These are phyloP conservation scores for Samsoniella hepiali DNA, from an alignment of 2,329 filamentous ascomycete genomes.

Conservation along the genomic window DNA sequence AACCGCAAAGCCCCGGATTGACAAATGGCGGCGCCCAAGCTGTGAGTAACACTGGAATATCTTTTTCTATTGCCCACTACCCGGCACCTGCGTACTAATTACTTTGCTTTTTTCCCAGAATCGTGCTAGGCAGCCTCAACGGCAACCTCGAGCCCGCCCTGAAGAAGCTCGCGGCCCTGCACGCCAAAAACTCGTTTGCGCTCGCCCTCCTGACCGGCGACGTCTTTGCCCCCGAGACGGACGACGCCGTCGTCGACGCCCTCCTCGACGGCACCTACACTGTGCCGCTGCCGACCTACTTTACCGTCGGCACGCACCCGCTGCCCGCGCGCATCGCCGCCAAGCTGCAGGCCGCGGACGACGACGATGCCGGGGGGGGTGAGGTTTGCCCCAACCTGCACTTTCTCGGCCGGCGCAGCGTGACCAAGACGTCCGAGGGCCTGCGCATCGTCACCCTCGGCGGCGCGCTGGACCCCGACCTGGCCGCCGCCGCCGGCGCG, in stretches of 20 bases:
- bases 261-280: constrained; percentile 70
- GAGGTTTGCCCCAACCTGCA: constrained; percentile 87
- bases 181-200: constrained; percentile 83
- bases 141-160: constrained; percentile 75
- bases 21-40: constrained; percentile 47
- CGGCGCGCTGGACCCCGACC: constrained; percentile 62
- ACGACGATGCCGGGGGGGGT: constrained; percentile 27
- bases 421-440: constrained; percentile 85
- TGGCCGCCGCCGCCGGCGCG: constrained; percentile 60
- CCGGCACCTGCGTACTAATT: background rate
- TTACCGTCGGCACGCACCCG: constrained; percentile 71
- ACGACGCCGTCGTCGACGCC: constrained; percentile 56
- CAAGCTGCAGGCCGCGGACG: constrained; percentile 68
- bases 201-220: constrained; percentile 83
- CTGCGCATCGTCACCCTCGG: constrained; percentile 84
- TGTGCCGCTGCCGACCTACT: constrained; percentile 84
- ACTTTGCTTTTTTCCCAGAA: constrained; percentile 43
- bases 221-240: constrained; percentile 64
- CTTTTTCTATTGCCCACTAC: background rate
- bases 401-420: constrained; percentile 82
- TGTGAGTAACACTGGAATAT: constrained; percentile 38
- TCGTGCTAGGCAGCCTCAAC: constrained; percentile 79
- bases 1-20: background rate
- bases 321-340: constrained; percentile 69
- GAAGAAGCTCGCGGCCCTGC: constrained; percentile 73